phyloP scores from a whole-genome alignment of 148 eudicot species.

The Rhododendron williamsianum region DNA sequence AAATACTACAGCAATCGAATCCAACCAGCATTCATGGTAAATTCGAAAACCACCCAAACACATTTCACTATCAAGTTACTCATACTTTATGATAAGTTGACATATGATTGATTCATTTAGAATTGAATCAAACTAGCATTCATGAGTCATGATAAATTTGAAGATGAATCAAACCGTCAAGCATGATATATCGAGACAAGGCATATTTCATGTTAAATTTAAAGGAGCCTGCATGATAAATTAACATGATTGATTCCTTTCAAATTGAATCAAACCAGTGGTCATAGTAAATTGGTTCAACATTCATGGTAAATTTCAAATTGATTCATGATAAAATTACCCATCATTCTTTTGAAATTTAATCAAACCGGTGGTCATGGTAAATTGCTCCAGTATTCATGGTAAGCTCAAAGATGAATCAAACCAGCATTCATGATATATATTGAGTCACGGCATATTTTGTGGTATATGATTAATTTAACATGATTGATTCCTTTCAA shows the following conservation, averaged over 20 bases:
- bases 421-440: neutral
- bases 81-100: neutral
- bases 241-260: too few relatives aligned
- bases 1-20: neutral
- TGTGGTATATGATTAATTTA: neutral
- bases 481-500: neutral
- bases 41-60: neutral
- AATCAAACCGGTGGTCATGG: neutral
- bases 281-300: too few relatives aligned
- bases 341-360: neutral
- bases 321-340: neutral
- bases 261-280: neutral
- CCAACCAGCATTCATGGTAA: neutral
- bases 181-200: neutral
- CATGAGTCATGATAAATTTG: neutral
- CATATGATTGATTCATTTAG: neutral
- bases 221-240: too few relatives aligned
- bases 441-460: neutral
- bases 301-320: too few relatives aligned
- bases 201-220: neutral
- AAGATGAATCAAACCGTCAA: neutral
- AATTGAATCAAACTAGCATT: neutral
- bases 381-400: neutral
- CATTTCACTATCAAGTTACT: neutral
- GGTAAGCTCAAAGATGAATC: neutral